These are phyloP conservation scores for Penicillium sp. DNA, from an alignment of 2,329 filamentous ascomycete genomes.

Conservation along the genomic window DNA sequence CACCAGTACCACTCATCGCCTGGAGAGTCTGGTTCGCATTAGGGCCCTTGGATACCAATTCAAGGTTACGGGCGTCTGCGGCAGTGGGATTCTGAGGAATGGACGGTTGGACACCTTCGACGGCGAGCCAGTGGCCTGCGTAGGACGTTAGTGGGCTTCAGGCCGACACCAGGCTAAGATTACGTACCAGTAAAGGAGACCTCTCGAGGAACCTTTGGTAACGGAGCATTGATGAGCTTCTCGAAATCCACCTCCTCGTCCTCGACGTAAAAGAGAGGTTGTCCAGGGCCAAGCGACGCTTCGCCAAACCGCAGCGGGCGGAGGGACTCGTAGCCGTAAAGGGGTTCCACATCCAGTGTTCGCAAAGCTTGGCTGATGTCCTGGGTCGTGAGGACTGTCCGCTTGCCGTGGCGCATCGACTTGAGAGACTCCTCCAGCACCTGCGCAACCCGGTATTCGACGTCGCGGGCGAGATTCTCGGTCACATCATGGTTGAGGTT, in stretches of 20 bases:
- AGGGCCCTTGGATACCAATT: slow-evolving; percentile 82
- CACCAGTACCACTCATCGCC: slow-evolving; percentile 76
- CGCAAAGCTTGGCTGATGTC: slow-evolving; percentile 82
- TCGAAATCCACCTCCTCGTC: slow-evolving; percentile 99
- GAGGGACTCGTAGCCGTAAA: slow-evolving; percentile 94
- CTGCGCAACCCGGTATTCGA: slow-evolving; percentile 90
- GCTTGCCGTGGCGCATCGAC: slow-evolving; percentile 87
- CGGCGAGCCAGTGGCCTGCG: slow-evolving; percentile 89
- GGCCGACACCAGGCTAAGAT: neutral
- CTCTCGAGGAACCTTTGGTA: slow-evolving; percentile 91
- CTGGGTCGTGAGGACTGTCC: slow-evolving; percentile 80
- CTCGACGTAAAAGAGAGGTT: slow-evolving; percentile 94
- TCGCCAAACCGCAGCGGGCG: slow-evolving; percentile 86
- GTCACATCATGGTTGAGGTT: slow-evolving; percentile 78
- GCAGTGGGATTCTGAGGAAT: slow-evolving; percentile 94
- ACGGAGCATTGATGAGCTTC: slow-evolving; percentile 92
- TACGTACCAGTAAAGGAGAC: slow-evolving; percentile 77
- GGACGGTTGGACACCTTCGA: slow-evolving; percentile 93
- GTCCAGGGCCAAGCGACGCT: slow-evolving; percentile 84
- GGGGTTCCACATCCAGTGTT: slow-evolving; percentile 84
- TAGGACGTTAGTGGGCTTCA: slow-evolving; percentile 7
- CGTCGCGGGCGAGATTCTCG: slow-evolving; percentile 82
- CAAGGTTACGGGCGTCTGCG: slow-evolving; percentile 74
- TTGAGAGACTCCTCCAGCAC: slow-evolving; percentile 91
- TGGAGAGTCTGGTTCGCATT: slow-evolving; percentile 81